Conservation (phyloP, 2,329 filamentous ascomycete genomes). For the Aureobasidium subglaciale region DNA sequence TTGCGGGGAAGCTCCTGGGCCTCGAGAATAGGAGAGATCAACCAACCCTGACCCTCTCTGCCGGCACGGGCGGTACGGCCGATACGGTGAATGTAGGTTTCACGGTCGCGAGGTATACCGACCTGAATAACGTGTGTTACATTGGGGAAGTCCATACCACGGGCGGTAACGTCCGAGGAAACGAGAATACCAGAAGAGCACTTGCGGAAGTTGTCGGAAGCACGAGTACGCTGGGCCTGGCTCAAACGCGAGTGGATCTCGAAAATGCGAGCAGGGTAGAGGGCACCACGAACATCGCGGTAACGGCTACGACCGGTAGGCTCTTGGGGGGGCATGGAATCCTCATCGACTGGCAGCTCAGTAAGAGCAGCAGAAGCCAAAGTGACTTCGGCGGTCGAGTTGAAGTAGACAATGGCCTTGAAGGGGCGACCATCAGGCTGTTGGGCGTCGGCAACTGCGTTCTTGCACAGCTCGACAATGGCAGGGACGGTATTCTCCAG, state of each 20-base stretch:
- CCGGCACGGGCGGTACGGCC: constrained; percentile 57
- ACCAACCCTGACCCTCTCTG: constrained; percentile 64
- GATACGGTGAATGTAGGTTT: constrained; percentile 46
- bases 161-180: constrained; percentile 45
- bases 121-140: constrained; percentile 47
- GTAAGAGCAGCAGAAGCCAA: constrained; percentile 55
- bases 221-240: constrained; percentile 61
- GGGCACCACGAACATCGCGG: constrained; percentile 27
- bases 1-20: constrained; percentile 40
- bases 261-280: constrained; percentile 34
- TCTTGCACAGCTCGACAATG: constrained; percentile 66
- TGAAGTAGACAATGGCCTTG: constrained; percentile 94
- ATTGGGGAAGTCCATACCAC: constrained; percentile 48
- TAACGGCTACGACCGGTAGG: not conserved
- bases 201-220: constrained; percentile 64
- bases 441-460: constrained; percentile 43
- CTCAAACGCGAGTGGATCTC: constrained; percentile 74
- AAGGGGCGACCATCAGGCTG: constrained; percentile 53
- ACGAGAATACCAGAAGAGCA: constrained; percentile 49
- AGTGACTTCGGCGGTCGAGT: constrained; percentile 66
- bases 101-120: constrained; percentile 38
- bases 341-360: constrained; percentile 30
- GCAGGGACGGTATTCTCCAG: constrained; percentile 72
- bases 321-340: constrained; percentile 1
- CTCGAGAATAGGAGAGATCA: constrained; percentile 56